These are phyloP conservation scores for Pseudonitzschia delicatissima DNA, from an alignment of 108 stramenopile genomes.

Conservation along the genomic window DNA sequence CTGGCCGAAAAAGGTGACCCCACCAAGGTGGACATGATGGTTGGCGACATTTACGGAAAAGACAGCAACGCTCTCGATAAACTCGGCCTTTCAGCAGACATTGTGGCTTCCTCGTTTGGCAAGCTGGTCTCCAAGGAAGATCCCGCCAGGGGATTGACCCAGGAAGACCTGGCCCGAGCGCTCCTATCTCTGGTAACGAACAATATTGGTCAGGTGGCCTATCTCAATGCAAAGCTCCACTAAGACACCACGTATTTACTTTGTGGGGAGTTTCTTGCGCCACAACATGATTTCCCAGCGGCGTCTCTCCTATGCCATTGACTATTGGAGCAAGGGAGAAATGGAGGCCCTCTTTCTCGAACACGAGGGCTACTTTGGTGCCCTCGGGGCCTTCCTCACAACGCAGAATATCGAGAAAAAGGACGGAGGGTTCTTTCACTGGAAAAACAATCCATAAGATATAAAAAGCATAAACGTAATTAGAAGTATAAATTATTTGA, in stretches of 20 bases:
- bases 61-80: slow-evolving; percentile 85
- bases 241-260: slow-evolving; percentile 88
- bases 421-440: slow-evolving; percentile 36
- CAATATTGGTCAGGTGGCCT: slow-evolving; percentile 97
- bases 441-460: slow-evolving; percentile 10
- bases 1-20: slow-evolving; percentile 92
- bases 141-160: slow-evolving; percentile 73
- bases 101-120: slow-evolving; percentile 98
- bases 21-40: slow-evolving; percentile 83
- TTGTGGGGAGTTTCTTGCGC: slow-evolving; percentile 96
- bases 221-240: slow-evolving; percentile 91
- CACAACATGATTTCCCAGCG: slow-evolving; percentile 89
- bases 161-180: slow-evolving; percentile 95
- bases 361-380: slow-evolving; percentile 94
- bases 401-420: slow-evolving; percentile 58
- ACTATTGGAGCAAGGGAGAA: slow-evolving; percentile 94
- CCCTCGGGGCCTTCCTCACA: slow-evolving; percentile 87
- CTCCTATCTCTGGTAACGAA: slow-evolving; percentile 96
- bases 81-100: slow-evolving; percentile 80
- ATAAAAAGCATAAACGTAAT: no score
- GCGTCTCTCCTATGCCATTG: slow-evolving; percentile 91
- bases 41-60: slow-evolving; percentile 97
- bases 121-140: slow-evolving; percentile 90
- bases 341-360: slow-evolving; percentile 98
- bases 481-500: no score